Percentiles rank a stretch among this genome's conserved stretches.
These are phyloP conservation scores for Aspergillus luchuensis DNA, from an alignment of 2,329 filamentous ascomycete genomes.

Conservation along the genomic window DNA sequence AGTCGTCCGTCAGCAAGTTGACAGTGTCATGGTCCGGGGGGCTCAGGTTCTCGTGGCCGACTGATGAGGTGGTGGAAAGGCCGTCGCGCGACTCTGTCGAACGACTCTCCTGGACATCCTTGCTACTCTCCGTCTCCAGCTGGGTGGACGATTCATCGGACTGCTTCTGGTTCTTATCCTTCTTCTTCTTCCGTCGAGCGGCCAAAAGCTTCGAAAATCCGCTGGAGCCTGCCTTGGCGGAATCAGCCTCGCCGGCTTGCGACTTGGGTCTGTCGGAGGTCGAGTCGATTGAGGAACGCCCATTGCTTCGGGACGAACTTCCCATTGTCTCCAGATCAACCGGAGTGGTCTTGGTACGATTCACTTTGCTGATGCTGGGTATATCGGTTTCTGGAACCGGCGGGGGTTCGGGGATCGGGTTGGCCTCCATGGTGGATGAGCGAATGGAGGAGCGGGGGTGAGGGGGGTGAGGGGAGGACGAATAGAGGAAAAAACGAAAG, in stretches of 20 bases:
- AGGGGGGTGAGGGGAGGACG: not conserved
- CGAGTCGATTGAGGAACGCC: conserved; percentile 43
- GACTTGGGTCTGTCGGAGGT: conserved; percentile 41
- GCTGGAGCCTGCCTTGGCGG: conserved; percentile 42
- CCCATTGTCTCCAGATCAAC: conserved; percentile 36
- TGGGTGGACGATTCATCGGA: conserved; percentile 28
- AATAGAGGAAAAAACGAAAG: not conserved
- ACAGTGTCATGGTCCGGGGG: conserved; percentile 27
- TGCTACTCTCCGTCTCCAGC: conserved; percentile 24
- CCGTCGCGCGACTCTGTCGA: conserved; percentile 31
- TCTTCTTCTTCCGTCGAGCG: conserved; percentile 47
- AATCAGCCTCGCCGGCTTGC: conserved; percentile 42
- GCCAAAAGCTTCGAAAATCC: conserved; percentile 57
- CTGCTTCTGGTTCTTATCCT: conserved; percentile 33
- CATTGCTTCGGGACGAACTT: conserved; percentile 36
- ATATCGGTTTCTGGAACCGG: conserved; percentile 39
- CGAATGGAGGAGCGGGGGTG: not conserved
- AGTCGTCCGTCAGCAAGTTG: conserved; percentile 39
- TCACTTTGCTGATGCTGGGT: conserved; percentile 38
- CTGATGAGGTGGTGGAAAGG: conserved; percentile 26
- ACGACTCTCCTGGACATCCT: conserved; percentile 24
- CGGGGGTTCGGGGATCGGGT: conserved; percentile 29
- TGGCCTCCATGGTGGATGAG: conserved; percentile 36
- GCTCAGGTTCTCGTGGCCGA: conserved; percentile 24
- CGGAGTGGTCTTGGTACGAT: conserved; percentile 41